Conservation (phyloP, 305 asterid species). For the Fraxinus angustifolia region DNA sequence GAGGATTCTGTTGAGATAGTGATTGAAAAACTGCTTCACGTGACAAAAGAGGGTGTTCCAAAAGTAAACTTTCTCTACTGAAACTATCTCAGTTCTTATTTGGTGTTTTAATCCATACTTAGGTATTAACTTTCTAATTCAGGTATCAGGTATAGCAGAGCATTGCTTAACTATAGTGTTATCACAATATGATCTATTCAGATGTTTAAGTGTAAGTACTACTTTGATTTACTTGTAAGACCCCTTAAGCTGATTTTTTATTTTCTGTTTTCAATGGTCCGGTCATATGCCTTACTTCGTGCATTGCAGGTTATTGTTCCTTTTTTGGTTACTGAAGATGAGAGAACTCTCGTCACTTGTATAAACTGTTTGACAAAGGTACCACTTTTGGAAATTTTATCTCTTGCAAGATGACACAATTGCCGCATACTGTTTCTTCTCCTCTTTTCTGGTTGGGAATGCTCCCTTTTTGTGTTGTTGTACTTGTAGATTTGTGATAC, state of each 20-base stretch:
- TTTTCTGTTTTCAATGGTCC: not conserved
- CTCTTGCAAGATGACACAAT: slow-evolving; percentile 7
- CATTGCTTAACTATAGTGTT: slow-evolving; percentile 77
- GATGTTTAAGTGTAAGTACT: slow-evolving; percentile 85
- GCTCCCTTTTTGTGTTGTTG: not conserved
- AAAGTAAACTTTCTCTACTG: slow-evolving; percentile 49
- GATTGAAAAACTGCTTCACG: slow-evolving; percentile 82
- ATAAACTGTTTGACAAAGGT: slow-evolving; percentile 98
- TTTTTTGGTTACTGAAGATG: slow-evolving; percentile 88
- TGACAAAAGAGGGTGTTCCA: slow-evolving; percentile 63
- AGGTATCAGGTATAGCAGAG: slow-evolving; percentile 86
- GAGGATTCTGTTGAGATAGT: slow-evolving; percentile 93
- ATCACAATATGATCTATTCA: slow-evolving; percentile 76
- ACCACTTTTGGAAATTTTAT: slow-evolving; percentile 16
- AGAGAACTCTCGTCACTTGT: slow-evolving; percentile 92
- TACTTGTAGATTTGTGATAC: not conserved
- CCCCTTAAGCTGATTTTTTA: not conserved
- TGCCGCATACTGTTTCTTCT: too few relatives aligned
- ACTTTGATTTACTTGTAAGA: slow-evolving; percentile 15
- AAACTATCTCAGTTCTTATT: slow-evolving; percentile 7
- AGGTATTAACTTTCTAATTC: slow-evolving; percentile 23
- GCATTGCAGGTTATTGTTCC: slow-evolving; percentile 83
- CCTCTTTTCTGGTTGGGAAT: not conserved
- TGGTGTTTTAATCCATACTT: not conserved
- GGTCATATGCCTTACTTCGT: not conserved